Conservation (phyloP, 1,284 basidiomycete genomes). For the Rugosomyces carneus region DNA sequence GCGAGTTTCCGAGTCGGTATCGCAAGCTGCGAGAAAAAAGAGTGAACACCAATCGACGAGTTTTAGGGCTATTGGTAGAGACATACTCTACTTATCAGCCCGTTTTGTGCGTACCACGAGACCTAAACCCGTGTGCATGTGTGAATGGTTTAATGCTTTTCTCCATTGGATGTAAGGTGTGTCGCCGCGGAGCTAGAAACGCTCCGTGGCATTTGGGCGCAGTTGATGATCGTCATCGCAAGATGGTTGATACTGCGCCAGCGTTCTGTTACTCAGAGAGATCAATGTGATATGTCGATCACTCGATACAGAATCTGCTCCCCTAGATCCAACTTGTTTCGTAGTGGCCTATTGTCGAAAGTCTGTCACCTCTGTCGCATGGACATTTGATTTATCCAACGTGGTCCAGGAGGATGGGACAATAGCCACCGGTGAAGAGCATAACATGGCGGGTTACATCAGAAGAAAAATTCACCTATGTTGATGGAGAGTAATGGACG, state of each 20-base stretch:
- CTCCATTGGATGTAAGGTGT: background rate
- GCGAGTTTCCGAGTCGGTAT: background rate
- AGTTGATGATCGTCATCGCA: background rate
- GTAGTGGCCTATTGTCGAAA: background rate
- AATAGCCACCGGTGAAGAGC: background rate
- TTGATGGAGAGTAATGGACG: background rate
- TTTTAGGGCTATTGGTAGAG: background rate
- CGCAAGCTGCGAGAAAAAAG: background rate
- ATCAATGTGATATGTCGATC: background rate
- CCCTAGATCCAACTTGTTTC: background rate
- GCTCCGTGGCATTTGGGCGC: background rate
- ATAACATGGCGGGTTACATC: background rate
- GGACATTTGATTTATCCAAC: background rate
- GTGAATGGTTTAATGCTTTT: background rate
- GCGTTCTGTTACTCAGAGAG: background rate
- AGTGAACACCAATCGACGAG: background rate
- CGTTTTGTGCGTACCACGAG: background rate
- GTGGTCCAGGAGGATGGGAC: background rate
- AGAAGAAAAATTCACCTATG: background rate
- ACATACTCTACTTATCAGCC: background rate
- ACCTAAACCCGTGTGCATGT: constrained; percentile 3
- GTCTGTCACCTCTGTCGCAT: background rate
- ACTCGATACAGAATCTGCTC: background rate
- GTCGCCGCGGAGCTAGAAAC: constrained; percentile 2
- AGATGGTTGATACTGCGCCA: background rate